Base-by-base conservation (phyloP, 2,329 filamentous ascomycete species). In the Pseudogymnoascus sp. region DNA sequence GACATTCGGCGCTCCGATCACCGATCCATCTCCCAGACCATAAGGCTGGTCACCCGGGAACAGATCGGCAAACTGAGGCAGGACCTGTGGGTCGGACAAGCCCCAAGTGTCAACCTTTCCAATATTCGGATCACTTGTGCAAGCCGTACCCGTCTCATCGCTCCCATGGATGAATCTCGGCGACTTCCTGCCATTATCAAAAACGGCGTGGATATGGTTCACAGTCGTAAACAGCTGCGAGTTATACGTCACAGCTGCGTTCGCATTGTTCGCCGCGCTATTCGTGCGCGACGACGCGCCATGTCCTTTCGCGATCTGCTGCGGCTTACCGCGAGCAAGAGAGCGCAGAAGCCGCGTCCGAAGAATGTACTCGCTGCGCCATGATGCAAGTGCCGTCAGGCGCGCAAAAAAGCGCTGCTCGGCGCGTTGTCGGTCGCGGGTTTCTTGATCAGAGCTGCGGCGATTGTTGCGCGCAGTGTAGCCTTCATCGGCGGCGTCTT, bases 291-390 rank as follows among this genome's bases (percentile, higher is more conserved):
- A 73, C 10, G 82, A 81, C 10, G 83, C 77, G 10, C 85, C 84
- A 64, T 83, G 73, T 71, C 80, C 77, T 57, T 79, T 76, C 31
- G 81, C 74, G 8, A 80, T 78, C 39, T 87, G 82, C 69, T 83
- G 78, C 65, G 93, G 92, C 73, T 93, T 96, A 61, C 93, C 95
- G 65, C 91, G 87, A 57, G 83, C 84, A 64, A 98, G 80, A 67
- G 90, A 95, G 51, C 92, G 85, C 62, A 98, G 79, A 62, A 98
- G 83, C 57, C 91, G 85, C 1, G 92, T 97, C 57, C 95, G 85
- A 64, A 96, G 78, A 60, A 98, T 89, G 72, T 98, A 99, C 75
- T 99, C 95, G 76, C 91, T 97, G 69, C 93, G 85, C 93, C 95
- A 98, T 7, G 93, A 95, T n/a, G 92, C 90, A 66, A 93, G 78